Evolutionary conservation across 169 alveolate species (phyloP).

Genomic region (Plasmodium vivax): DNA sequence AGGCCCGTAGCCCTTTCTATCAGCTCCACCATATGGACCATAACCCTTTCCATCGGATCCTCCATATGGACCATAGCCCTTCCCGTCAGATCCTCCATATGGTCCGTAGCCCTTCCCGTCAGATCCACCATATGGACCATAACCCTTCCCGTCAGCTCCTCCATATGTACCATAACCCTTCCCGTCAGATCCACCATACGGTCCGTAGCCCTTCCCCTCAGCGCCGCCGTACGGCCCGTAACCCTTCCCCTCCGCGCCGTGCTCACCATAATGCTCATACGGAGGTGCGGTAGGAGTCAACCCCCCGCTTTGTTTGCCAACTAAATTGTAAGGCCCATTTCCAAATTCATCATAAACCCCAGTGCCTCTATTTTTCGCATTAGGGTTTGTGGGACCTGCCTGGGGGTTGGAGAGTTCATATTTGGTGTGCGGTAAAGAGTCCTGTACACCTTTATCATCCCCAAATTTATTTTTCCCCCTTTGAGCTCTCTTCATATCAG

Average conservation of each 20-base stretch:
- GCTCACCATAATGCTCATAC: not conserved
- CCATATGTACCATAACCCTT: not conserved
- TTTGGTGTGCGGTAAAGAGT: not conserved
- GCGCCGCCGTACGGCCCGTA: not conserved
- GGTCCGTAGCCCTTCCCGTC: not conserved
- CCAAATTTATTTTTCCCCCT: not conserved
- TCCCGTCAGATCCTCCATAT: not conserved
- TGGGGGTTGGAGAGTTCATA: not conserved
- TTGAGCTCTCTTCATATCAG: conserved; percentile 22
- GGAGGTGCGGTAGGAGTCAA: not conserved
- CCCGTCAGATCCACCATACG: not conserved
- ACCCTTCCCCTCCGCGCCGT: not conserved
- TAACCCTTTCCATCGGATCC: not conserved
- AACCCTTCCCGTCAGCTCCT: not conserved
- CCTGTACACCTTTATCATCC: not conserved
- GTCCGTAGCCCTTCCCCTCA: not conserved
- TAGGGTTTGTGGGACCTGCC: not conserved
- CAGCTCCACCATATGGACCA: not conserved
- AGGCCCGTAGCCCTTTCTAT: not conserved
- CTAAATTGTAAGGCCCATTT: conserved; percentile 34
- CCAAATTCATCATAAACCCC: conserved; percentile 33
- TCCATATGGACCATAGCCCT: not conserved
- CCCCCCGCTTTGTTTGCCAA: not conserved
- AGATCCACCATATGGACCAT: not conserved
- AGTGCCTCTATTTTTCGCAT: not conserved